Percentiles rank a stretch among this genome's conserved stretches.
Conservation (phyloP, 495 filamentous ascomycete species). For the Penicillium crystallinum region DNA sequence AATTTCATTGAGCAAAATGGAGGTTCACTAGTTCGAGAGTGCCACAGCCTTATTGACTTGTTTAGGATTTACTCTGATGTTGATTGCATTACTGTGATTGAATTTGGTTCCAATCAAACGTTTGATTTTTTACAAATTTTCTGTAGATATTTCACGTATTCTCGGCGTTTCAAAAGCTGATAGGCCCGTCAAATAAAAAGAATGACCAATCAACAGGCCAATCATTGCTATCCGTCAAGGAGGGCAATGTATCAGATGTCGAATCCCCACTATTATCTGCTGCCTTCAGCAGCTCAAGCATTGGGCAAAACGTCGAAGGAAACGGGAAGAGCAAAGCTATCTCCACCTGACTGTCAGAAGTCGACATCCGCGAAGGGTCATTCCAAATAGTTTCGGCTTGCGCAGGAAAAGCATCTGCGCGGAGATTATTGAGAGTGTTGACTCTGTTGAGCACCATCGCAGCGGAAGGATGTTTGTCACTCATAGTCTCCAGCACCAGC, state of each 20-base stretch:
- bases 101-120: no score
- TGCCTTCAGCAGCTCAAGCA: neutral
- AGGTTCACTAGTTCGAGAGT: no score
- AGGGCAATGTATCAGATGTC: neutral
- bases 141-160: neutral
- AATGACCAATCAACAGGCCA: conserved; percentile 9
- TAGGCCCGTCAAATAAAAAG: conserved; percentile 3
- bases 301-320: conserved; percentile 5
- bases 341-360: neutral
- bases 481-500: conserved; percentile 5
- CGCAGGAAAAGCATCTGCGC: neutral
- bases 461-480: conserved; percentile 9
- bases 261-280: neutral
- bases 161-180: neutral
- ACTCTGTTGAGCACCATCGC: neutral
- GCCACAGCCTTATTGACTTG: no score
- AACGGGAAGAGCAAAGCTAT: conserved; percentile 2
- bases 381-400: neutral
- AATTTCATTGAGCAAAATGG: no score
- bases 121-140: no score
- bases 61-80: no score
- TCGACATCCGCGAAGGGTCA: neutral
- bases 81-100: no score
- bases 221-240: neutral
- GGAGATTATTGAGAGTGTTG: neutral